Base-by-base conservation (phyloP, 202 grass and related monocot genomes). In the Alloteropsis angusta region DNA sequence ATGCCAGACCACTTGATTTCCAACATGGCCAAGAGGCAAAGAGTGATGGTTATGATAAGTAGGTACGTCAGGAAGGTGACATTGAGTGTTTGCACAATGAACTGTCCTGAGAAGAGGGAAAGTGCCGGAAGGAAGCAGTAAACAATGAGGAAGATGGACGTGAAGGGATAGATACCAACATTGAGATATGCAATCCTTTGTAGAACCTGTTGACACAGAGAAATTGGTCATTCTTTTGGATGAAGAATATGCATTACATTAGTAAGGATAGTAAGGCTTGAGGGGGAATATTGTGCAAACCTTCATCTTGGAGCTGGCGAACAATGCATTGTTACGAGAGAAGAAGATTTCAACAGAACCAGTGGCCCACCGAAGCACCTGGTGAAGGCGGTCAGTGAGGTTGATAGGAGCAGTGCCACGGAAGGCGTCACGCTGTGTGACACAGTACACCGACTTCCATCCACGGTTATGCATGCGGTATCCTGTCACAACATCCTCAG, bases 41-140 rank as follows among this genome's bases (percentile, higher is more conserved):
- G 90, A 18, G 96, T 99, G 36, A 96, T 5, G 37, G 87, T 91
- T 68, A 99, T 99, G 80, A 86, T 77, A 45, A 99, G 92, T 44
- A 99, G 87, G 84, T 99, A 99, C 9, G 84, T 58, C 15, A 99
- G 86, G 78, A 99, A 99, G 62, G 92, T 89, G 60, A 99, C 85
- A 46, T 78, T 99, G 79, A 99, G 84, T 41, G 88, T 99, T 85
- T 95, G 86, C 70, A 99, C 96, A 70, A 99, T 99, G 86, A 99
- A 99, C 79, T 96, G 92, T 14, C 96, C 92, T 23, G 92, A 95
- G 84, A 99, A 99, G 81, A 99, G 92, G 53, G 96, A 99, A 41
- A 98, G 89, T 80, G 96, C 96, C 56, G 96, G 96, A 42, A 99
- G 92, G 84, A 99, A 99, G 82, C 96, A 96, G 82, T 99, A 99